These are phyloP conservation scores for Cadophora sp. DNA, from an alignment of 2,329 filamentous ascomycete species.

Conservation along the genomic window DNA sequence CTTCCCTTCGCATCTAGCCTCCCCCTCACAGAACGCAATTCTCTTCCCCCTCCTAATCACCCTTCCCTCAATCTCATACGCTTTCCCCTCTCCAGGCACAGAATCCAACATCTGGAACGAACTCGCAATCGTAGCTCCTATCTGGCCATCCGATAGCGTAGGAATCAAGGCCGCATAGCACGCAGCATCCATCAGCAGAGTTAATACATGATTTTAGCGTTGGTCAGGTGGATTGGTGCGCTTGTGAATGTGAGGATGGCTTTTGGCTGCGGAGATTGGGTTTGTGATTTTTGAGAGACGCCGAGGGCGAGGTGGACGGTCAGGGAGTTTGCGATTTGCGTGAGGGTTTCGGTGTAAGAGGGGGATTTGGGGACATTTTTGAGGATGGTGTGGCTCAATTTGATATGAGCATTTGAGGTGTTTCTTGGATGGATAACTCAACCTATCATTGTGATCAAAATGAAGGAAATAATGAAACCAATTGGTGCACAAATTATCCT, in stretches of 20 bases:
- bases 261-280: not conserved
- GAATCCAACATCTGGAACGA: slow-evolving; percentile 22
- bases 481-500: too few relatives aligned
- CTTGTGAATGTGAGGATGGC: not conserved
- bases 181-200: slow-evolving; percentile 11
- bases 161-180: slow-evolving; percentile 22
- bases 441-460: too few relatives aligned
- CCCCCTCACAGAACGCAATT: slow-evolving; percentile 26
- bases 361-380: not conserved
- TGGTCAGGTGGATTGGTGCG: slow-evolving; percentile 10
- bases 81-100: slow-evolving; percentile 17
- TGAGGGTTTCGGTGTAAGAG: slow-evolving; percentile 13
- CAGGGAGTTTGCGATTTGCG: not conserved
- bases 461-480: too few relatives aligned
- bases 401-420: not conserved
- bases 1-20: slow-evolving; percentile 24
- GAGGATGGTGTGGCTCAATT: not conserved
- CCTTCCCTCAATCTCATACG: slow-evolving; percentile 20
- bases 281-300: not conserved
- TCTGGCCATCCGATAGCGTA: slow-evolving; percentile 13
- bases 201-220: slow-evolving; percentile 17
- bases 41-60: slow-evolving; percentile 21
- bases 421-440: not conserved
- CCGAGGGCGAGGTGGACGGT: slow-evolving; percentile 18
- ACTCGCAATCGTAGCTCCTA: slow-evolving; percentile 17